A percentile compares a stretch with the other conserved stretches of the same genome.
Evolutionary conservation across 2,329 filamentous ascomycete species (phyloP).

Genomic region (Phyllosticta citrichinensis): DNA sequence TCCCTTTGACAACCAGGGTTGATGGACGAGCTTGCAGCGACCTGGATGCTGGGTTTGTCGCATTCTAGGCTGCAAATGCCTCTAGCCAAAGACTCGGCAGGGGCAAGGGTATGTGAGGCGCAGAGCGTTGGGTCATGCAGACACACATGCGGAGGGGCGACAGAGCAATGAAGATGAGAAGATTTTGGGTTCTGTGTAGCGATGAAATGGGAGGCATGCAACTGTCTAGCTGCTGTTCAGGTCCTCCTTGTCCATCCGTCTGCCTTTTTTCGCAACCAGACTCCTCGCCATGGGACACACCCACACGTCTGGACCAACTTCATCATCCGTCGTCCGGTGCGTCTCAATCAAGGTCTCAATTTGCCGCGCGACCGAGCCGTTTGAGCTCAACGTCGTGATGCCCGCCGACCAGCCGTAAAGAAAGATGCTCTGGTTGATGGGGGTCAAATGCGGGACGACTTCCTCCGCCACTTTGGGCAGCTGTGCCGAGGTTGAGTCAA

Average conservation of each 20-base stretch:
- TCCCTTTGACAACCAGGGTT: not conserved
- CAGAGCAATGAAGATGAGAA: not conserved
- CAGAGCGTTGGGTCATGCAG: not conserved
- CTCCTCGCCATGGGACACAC: constrained; percentile 55
- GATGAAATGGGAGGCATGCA: not conserved
- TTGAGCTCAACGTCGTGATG: constrained; percentile 60
- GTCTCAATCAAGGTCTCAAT: constrained; percentile 51
- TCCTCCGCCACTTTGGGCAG: constrained; percentile 37
- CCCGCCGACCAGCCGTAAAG: constrained; percentile 57
- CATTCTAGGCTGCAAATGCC: not conserved
- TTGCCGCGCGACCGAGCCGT: constrained; percentile 55
- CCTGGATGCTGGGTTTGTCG: not conserved
- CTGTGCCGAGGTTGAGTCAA: constrained; percentile 33
- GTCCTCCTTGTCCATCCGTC: not conserved
- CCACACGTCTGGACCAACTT: constrained; percentile 51
- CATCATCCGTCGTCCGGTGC: constrained; percentile 37
- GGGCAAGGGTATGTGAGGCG: not conserved
- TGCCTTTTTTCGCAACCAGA: constrained; percentile 48
- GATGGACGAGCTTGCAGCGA: not conserved
- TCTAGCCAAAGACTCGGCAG: not conserved
- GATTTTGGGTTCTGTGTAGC: not conserved
- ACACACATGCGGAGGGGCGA: no score
- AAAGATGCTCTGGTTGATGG: constrained; percentile 61
- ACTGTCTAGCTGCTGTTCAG: not conserved
- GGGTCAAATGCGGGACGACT: constrained; percentile 41